Conservation (phyloP, 2,329 filamentous ascomycete species). For the Cordyceps cateniannulata region DNA sequence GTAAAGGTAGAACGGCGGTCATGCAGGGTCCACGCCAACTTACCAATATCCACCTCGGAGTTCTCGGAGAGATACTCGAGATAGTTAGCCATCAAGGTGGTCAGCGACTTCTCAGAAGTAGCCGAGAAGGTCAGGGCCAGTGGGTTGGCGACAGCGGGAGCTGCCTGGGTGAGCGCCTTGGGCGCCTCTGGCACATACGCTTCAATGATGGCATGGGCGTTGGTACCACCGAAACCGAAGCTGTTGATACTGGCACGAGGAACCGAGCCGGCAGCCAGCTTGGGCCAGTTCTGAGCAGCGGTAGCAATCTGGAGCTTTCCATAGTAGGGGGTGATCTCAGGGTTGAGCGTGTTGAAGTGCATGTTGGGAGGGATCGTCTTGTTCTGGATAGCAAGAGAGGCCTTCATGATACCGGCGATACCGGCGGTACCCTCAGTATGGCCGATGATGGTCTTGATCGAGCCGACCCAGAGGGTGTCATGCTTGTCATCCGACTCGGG, state of each 20-base stretch:
- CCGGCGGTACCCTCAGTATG: conserved; percentile 42
- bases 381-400: conserved; percentile 38
- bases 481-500: neutral
- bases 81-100: conserved; percentile 7
- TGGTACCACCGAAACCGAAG: conserved; percentile 38
- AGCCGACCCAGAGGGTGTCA: conserved; percentile 29
- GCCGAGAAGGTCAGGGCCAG: conserved; percentile 12
- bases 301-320: conserved; percentile 16
- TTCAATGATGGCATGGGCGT: conserved; percentile 28
- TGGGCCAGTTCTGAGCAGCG: conserved; percentile 9
- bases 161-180: conserved; percentile 24
- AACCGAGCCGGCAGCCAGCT: conserved; percentile 2
- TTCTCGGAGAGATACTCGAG: conserved; percentile 11
- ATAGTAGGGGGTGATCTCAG: conserved; percentile 28
- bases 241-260: conserved; percentile 32
- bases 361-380: conserved; percentile 40
- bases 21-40: conserved; percentile 17
- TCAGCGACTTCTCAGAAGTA: conserved; percentile 12
- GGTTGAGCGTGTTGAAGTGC: conserved; percentile 41
- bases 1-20: conserved; percentile 14
- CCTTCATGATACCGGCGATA: conserved; percentile 41
- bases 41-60: conserved; percentile 10
- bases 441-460: conserved; percentile 41
- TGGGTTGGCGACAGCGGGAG: conserved; percentile 2
- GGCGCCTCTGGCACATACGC: conserved; percentile 23